Evolutionary conservation across 768 basidiomycete genomes (phyloP), one percentile per base, ranked within the genome.

Genomic region (Amanita rimosa): DNA sequence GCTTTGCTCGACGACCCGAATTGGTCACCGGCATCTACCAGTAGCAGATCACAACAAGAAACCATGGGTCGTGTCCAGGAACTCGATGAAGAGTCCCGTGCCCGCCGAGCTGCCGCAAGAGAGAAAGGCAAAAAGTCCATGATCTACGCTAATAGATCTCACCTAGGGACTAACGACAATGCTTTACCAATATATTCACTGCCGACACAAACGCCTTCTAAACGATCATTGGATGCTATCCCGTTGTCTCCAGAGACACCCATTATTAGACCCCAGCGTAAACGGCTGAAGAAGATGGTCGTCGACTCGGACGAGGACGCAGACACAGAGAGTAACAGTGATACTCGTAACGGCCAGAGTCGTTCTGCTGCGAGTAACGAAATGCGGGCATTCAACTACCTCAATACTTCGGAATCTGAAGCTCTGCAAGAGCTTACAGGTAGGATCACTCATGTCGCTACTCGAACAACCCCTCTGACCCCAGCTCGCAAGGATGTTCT

Each of bases 71-170:
- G 83, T 39, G 81, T 87, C 27, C 77, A 72, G 51, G 85, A 85
- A 59, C 60, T 86, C 21, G 84, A 86, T 34, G 83, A 87, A 53
- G 83, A 80, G n/a, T 73, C 69, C 35, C 79, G 78, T 55, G 83
- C 81, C 1, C 76, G 71, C 53, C 73, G 81, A 52, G 76, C 73
- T 16, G 79, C 83, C 29, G 71, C 70, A 50, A 81, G 72, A 59
- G 85, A 87, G 64, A 81, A 85, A 62, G 85, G 81, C 17, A 88
- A 84, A 63, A 83, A 78, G 58, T 89, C 87, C n/a, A 73, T 79
- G 61, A 90, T 90, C 44, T 89, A 89, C 55, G 81, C 82, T 36
- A 83, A 82, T 54, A 75, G 83, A 49, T 62, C 71, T 34, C 64
- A 66, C 24, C 65, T 82, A 31, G 76, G 76, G 48, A 65, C 63